phyloP scores from a whole-genome alignment of 352 stramenopile genomes.

The Thalassiosira mediterranea region DNA sequence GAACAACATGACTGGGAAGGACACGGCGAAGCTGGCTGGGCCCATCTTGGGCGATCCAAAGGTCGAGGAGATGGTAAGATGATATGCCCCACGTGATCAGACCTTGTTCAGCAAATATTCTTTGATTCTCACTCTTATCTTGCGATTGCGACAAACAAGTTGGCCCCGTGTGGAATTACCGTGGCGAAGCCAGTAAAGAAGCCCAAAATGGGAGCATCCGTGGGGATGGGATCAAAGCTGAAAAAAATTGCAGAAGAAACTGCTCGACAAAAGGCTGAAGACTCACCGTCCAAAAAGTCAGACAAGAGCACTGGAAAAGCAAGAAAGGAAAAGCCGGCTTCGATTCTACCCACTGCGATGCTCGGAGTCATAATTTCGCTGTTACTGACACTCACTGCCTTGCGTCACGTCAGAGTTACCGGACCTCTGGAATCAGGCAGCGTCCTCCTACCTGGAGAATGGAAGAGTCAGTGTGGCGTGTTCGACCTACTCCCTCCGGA shows the following conservation, averaged over 20 bases:
- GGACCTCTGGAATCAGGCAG: slow-evolving; percentile 32
- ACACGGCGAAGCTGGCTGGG: slow-evolving; percentile 57
- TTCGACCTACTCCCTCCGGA: slow-evolving; percentile 44
- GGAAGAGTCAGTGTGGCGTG: slow-evolving; percentile 59
- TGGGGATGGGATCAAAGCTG: slow-evolving; percentile 22
- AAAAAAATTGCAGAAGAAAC: slow-evolving; percentile 13
- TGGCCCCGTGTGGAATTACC: slow-evolving; percentile 29
- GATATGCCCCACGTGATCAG: background rate
- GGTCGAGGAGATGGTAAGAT: slow-evolving; percentile 76
- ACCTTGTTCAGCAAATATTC: slow-evolving; percentile 7
- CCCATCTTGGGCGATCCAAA: slow-evolving; percentile 78
- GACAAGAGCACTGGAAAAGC: background rate
- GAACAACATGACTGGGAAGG: slow-evolving; percentile 48
- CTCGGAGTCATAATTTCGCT: slow-evolving; percentile 27
- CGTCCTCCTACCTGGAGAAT: slow-evolving; percentile 46
- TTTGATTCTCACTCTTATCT: slow-evolving; percentile 5
- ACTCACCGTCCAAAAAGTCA: no score
- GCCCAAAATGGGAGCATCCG: no score
- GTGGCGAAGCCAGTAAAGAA: slow-evolving; percentile 20
- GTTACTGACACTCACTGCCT: slow-evolving; percentile 26
- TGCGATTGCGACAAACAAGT: no score
- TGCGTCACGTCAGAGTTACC: slow-evolving; percentile 33
- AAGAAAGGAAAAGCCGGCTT: background rate
- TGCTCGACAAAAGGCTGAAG: slow-evolving; percentile 1
- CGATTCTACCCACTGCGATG: slow-evolving; percentile 23